Conservation (phyloP, 768 basidiomycete species). For the Rhizopogon roseolus region DNA sequence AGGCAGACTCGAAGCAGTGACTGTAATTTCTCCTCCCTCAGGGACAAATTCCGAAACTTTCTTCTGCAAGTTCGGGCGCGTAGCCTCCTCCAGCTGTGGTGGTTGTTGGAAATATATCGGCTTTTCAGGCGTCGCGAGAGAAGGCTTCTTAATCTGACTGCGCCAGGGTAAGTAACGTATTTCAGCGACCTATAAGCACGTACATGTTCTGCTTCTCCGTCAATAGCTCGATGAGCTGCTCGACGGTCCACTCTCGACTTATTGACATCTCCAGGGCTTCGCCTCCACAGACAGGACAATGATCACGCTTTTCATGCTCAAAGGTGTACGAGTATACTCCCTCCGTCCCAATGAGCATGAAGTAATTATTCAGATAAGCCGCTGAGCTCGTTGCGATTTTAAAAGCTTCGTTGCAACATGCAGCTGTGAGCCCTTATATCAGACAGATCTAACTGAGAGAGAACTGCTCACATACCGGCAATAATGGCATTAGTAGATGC, state of each 20-base stretch:
- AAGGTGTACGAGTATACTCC: conserved; percentile 97
- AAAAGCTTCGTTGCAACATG: conserved; percentile 98
- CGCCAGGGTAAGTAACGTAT: not conserved
- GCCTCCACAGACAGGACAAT: conserved; percentile 97
- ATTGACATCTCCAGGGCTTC: conserved; percentile 75
- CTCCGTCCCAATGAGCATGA: conserved; percentile 97
- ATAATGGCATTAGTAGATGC: conserved; percentile 99
- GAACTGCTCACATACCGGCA: conserved; percentile 53
- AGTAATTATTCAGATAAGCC: conserved; percentile 94
- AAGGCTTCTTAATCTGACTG: conserved; percentile 97
- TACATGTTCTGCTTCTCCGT: conserved; percentile 89
- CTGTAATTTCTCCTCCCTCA: conserved; percentile 73
- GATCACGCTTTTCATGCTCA: conserved; percentile 85
- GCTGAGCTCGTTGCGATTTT: conserved; percentile 96
- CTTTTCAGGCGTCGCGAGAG: conserved; percentile 68
- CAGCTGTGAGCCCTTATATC: conserved; percentile 45
- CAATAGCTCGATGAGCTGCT: conserved; percentile 83
- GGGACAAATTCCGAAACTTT: conserved; percentile 77
- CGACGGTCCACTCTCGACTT: conserved; percentile 71
- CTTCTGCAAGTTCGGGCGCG: conserved; percentile 88
- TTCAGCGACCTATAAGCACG: conserved; percentile 23
- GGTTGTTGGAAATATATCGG: conserved; percentile 94
- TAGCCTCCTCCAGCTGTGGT: conserved; percentile 83
- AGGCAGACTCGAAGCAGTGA: conserved; percentile 86
- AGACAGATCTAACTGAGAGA: not conserved